Conservation (phyloP, 768 basidiomycete species). For the Russula dissimulans region DNA sequence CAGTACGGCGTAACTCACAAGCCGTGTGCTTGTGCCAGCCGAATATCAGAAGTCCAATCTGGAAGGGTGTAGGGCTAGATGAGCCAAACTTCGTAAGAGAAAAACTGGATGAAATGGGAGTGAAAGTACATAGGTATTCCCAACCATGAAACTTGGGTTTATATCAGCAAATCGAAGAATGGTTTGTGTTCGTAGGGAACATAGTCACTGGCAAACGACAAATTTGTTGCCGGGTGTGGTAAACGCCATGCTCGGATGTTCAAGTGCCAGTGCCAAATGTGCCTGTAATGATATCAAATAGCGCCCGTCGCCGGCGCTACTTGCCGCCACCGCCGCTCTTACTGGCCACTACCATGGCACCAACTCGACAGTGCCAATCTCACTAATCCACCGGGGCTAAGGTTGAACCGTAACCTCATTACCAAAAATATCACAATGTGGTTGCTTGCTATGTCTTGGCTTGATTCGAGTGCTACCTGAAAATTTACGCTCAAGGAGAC, state of each 20-base stretch:
- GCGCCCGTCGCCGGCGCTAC: too few relatives aligned
- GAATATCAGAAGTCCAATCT: constrained; percentile 4
- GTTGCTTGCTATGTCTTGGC: too few relatives aligned
- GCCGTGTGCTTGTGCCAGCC: constrained; percentile 2
- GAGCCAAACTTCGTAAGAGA: neutral
- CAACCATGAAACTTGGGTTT: constrained; percentile 9
- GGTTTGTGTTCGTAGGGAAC: neutral
- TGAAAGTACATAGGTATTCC: neutral
- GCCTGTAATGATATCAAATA: too few relatives aligned
- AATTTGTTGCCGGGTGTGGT: neutral
- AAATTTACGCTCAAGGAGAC: too few relatives aligned
- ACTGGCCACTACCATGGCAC: too few relatives aligned
- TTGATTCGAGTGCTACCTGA: too few relatives aligned
- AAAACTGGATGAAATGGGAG: too few relatives aligned
- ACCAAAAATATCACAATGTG: too few relatives aligned
- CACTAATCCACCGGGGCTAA: too few relatives aligned
- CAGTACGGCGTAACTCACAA: neutral
- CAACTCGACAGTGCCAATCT: too few relatives aligned
- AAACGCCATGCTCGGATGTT: neutral
- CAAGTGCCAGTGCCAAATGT: neutral
- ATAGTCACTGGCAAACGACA: constrained; percentile 15
- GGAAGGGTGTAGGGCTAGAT: neutral
- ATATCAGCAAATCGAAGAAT: neutral
- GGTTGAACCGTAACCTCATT: too few relatives aligned
- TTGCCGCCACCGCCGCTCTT: too few relatives aligned